A percentile compares a stretch with the other conserved stretches of the same genome.
phyloP scores from a whole-genome alignment of 345 rosid genomes.

The Populus alba region DNA sequence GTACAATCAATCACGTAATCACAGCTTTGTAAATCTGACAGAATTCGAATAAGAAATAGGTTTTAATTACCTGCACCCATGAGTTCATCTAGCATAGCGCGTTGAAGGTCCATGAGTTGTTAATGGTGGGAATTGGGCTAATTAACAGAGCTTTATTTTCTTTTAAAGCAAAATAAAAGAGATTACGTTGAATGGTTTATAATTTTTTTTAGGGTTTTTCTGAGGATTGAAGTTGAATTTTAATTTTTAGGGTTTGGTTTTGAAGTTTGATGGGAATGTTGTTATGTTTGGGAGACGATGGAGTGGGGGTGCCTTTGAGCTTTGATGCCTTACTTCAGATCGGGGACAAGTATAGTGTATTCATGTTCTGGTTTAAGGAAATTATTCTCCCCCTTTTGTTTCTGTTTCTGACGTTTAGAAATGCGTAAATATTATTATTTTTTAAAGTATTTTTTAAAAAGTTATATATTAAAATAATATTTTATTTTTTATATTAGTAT shows the following conservation, averaged over 20 bases:
- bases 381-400: background rate
- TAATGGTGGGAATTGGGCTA: background rate
- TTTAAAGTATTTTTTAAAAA: too few species aligned
- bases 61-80: slow-evolving; percentile 76
- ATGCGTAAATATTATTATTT: too few species aligned
- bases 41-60: background rate
- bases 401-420: too few species aligned
- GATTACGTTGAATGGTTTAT: too few species aligned
- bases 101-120: slow-evolving; percentile 74
- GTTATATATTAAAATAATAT: too few species aligned
- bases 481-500: too few species aligned
- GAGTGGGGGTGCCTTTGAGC: background rate
- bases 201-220: background rate
- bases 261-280: background rate
- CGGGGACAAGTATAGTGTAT: background rate
- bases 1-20: background rate
- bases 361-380: background rate
- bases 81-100: slow-evolving; percentile 94
- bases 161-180: background rate
- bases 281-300: background rate
- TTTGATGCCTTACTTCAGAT: background rate
- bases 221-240: background rate
- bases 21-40: background rate
- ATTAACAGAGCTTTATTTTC: background rate
- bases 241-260: background rate